Base-by-base conservation (phyloP, 2,329 filamentous ascomycete species). In the Amauroascus niger region DNA sequence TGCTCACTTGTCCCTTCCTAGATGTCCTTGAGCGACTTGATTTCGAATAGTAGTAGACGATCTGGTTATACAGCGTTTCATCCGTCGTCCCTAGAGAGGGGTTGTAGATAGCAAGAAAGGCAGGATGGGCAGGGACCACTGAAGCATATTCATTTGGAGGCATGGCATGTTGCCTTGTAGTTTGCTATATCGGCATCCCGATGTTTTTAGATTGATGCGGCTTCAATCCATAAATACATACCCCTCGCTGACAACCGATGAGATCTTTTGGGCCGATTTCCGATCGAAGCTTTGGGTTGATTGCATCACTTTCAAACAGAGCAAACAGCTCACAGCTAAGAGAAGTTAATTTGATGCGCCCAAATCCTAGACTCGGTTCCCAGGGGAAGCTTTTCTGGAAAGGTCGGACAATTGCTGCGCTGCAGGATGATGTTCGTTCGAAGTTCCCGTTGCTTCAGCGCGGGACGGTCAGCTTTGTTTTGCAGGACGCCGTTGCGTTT, bases 31-130 rank as follows among this genome's bases (percentile, higher is more conserved):
- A 47, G 20, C 52, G 61, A 46, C 55, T 64, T 26, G 65, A 58
- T 53, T 63, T 64, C 5, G 87, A 88, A 63, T 86, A 86, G 72
- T 95, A 96, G 75, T 95, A 98, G 61, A 96, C 87, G 58, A 97
- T 88, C 71, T 98, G 88, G 62, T 91, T 79, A 49, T 79, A 75
- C 58, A 90, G 74, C 1, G 83, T 86, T 65, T 88, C 85, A 66
- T 89, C 86, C 67, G 79, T 80, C 33, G 67, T 77, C 63, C 86
- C 84, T 43, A 94, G 79, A 5, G 84, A 82, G 32, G 94, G 93
- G 68, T 95, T 97, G 77, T 95, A 98, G 67, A 98, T 94, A 67
- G 91, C 83, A 44, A 98, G 79, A 69, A 93, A 97, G 63, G 87
- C 86, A 28, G 97, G 80, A 65, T 87, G 87, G 33, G 91, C 91